These are phyloP conservation scores for Mucor mucedo DNA, from an alignment of 371 early-diverging fungal genomes.

Conservation along the genomic window DNA sequence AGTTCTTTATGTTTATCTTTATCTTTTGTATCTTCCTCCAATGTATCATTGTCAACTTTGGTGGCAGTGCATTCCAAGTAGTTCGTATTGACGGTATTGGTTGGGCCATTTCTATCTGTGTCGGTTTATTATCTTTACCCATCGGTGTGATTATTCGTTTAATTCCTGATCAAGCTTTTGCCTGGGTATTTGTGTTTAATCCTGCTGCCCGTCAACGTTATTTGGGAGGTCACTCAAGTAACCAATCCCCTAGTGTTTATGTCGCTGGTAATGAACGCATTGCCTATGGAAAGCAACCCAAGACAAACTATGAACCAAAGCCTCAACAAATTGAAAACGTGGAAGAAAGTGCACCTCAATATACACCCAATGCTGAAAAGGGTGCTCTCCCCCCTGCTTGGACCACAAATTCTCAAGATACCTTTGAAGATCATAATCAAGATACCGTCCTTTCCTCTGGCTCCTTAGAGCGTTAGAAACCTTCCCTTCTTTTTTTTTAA, in stretches of 20 bases:
- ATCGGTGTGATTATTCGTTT: constrained; percentile 72
- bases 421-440: constrained; percentile 35
- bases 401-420: constrained; percentile 4
- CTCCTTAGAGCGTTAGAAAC: constrained; percentile 18
- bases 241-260: constrained; percentile 28
- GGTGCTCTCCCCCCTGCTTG: background rate
- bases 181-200: constrained; percentile 31
- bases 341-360: constrained; percentile 19
- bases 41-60: constrained; percentile 61
- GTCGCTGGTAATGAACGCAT: constrained; percentile 41
- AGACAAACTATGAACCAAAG: background rate
- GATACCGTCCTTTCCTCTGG: constrained; percentile 33
- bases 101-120: constrained; percentile 69
- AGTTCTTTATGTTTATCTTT: constrained; percentile 61
- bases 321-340: constrained; percentile 6
- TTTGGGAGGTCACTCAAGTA: constrained; percentile 14
- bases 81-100: constrained; percentile 49
- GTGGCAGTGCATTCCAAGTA: constrained; percentile 61
- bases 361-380: constrained; percentile 2
- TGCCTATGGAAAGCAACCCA: constrained; percentile 21
- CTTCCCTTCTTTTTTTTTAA: background rate
- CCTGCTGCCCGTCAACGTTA: constrained; percentile 36
- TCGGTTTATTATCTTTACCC: constrained; percentile 69
- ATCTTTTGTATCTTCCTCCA: constrained; percentile 57
- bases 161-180: constrained; percentile 58